These are phyloP conservation scores for Cercospora zeae-maydis DNA, from an alignment of 2,329 filamentous ascomycete species.

Conservation along the genomic window DNA sequence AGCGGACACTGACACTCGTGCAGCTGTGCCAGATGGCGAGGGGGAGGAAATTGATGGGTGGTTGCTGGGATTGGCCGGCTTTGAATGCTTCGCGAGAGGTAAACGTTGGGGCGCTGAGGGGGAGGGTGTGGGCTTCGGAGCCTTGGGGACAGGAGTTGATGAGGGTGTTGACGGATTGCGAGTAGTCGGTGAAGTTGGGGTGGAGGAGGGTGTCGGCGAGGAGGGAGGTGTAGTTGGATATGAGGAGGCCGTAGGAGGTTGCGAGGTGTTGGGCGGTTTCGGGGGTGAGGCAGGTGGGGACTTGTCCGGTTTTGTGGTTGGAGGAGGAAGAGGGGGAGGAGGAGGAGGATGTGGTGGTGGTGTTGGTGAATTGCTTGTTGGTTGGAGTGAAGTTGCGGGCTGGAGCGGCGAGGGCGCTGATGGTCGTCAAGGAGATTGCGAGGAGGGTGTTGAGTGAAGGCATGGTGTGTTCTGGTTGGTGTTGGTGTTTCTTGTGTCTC, in stretches of 20 bases:
- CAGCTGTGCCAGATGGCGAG: slow-evolving; percentile 32
- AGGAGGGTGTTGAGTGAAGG: slow-evolving; percentile 2
- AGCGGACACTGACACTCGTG: slow-evolving; percentile 32
- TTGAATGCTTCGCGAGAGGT: slow-evolving; percentile 28
- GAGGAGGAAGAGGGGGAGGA: slow-evolving; percentile 27
- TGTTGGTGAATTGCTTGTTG: slow-evolving; percentile 30
- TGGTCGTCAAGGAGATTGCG: slow-evolving; percentile 4
- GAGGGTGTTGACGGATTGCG: slow-evolving; percentile 35
- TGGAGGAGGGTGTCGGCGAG: slow-evolving; percentile 28
- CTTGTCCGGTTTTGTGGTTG: neutral
- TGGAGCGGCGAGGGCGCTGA: slow-evolving; percentile 10
- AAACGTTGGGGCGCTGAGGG: slow-evolving; percentile 31
- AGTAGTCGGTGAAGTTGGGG: slow-evolving; percentile 33
- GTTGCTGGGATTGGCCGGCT: slow-evolving; percentile 33
- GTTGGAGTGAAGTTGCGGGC: slow-evolving; percentile 27
- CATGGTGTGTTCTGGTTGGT: slow-evolving; percentile 2
- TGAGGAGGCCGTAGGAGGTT: slow-evolving; percentile 31
- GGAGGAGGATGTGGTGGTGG: slow-evolving; percentile 25
- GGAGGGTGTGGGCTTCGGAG: slow-evolving; percentile 21
- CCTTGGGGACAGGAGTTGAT: slow-evolving; percentile 35
- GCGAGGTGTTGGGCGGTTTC: slow-evolving; percentile 29
- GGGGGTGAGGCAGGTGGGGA: slow-evolving; percentile 21
- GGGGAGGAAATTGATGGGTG: slow-evolving; percentile 32
- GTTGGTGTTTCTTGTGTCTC: neutral
- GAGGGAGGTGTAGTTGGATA: slow-evolving; percentile 28